A percentile compares a stretch with the other conserved stretches of the same genome.
These are phyloP conservation scores for Cercospora beticola DNA, from an alignment of 2,329 filamentous ascomycete species.

Conservation along the genomic window DNA sequence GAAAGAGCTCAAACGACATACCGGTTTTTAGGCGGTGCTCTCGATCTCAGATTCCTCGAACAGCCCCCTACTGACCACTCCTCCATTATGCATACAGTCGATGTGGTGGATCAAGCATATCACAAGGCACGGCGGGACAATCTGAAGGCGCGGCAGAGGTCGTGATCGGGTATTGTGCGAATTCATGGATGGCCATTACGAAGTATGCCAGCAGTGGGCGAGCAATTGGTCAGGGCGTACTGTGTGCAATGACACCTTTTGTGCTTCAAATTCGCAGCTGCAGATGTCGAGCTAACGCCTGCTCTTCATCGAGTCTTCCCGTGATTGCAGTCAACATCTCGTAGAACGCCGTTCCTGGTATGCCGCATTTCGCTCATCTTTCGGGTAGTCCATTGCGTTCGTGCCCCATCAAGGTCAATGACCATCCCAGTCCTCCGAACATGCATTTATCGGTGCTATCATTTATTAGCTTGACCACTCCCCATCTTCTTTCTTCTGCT, in stretches of 20 bases:
- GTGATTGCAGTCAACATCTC: slow-evolving; percentile 18
- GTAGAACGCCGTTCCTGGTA: slow-evolving; percentile 27
- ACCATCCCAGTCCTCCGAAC: slow-evolving; percentile 15
- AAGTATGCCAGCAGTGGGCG: background rate
- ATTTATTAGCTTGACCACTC: slow-evolving; percentile 13
- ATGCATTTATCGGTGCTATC: slow-evolving; percentile 38
- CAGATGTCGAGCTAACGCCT: slow-evolving; percentile 15
- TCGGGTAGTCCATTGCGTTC: slow-evolving; percentile 10
- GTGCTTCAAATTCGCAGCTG: slow-evolving; percentile 16
- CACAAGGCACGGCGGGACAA: background rate
- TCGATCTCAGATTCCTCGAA: background rate
- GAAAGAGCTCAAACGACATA: background rate
- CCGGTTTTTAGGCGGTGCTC: background rate
- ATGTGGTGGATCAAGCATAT: background rate
- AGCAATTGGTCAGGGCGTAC: background rate
- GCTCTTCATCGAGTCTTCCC: slow-evolving; percentile 12
- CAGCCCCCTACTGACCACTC: background rate
- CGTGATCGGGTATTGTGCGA: background rate
- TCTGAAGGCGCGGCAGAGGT: background rate
- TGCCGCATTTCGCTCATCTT: slow-evolving; percentile 20
- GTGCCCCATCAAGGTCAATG: slow-evolving; percentile 14
- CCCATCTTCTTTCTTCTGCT: background rate
- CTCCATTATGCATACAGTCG: background rate
- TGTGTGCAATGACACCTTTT: slow-evolving; percentile 2
- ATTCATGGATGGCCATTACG: background rate